Percentiles rank a stretch among this genome's conserved stretches.
These are phyloP conservation scores for Dioscorea cayenensis DNA, from an alignment of 116 monocot genomes.

Conservation along the genomic window DNA sequence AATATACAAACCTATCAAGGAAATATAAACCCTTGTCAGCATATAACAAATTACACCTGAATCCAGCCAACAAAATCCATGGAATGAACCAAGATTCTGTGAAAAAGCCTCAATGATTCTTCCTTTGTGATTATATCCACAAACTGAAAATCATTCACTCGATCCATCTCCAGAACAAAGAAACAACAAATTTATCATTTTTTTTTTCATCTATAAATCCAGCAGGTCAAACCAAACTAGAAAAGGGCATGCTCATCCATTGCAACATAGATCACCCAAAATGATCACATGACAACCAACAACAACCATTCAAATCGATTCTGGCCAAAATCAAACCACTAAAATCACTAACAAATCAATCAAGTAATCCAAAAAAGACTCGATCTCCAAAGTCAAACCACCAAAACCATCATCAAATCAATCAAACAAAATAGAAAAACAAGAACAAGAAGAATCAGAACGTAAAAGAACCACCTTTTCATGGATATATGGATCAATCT, in stretches of 20 bases:
- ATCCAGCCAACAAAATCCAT: background rate
- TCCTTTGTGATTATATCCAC: background rate
- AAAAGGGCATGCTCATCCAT: background rate
- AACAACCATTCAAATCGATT: background rate
- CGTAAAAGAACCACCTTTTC: background rate
- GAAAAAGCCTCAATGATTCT: background rate
- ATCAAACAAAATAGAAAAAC: background rate
- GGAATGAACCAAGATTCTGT: background rate
- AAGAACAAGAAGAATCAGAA: background rate
- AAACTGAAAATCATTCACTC: background rate
- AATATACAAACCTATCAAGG: background rate
- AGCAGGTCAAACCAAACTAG: no score
- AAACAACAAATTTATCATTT: background rate
- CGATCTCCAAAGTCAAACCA: conserved; percentile 1
- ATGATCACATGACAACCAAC: background rate
- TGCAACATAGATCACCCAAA: background rate
- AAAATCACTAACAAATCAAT: background rate
- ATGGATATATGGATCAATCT: background rate
- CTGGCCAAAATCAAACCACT: background rate
- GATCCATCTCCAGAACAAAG: background rate
- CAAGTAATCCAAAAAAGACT: background rate
- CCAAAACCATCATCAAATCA: background rate
- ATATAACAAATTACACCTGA: background rate
- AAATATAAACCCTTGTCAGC: background rate
- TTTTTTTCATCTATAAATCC: no score